Evolutionary conservation across 2,329 filamentous ascomycete genomes (phyloP).

Genomic region (Waltergamsia citrina): DNA sequence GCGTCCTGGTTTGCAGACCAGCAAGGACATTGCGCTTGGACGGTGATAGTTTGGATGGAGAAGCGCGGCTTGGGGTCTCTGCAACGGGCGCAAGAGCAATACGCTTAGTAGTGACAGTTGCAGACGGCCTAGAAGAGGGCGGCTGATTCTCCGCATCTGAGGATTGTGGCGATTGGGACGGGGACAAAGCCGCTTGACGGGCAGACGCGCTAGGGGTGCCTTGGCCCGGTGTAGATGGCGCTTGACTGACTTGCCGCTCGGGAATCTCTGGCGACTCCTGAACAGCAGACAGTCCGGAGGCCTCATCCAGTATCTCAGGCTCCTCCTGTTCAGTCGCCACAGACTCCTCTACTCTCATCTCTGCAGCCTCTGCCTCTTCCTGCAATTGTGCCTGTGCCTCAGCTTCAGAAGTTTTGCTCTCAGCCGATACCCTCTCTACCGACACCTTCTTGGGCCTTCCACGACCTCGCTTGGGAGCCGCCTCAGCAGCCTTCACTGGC

Average conservation of each 20-base stretch:
- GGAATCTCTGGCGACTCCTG: not conserved
- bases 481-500: slow-evolving; percentile 10
- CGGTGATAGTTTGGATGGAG: slow-evolving; percentile 47
- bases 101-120: slow-evolving; percentile 33
- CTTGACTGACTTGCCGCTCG: not conserved
- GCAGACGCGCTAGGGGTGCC: slow-evolving; percentile 20
- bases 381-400: slow-evolving; percentile 4
- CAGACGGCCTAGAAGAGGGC: slow-evolving; percentile 54
- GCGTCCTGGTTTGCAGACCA: slow-evolving; percentile 43
- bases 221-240: slow-evolving; percentile 3
- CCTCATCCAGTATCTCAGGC: slow-evolving; percentile 2
- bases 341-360: not conserved
- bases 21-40: slow-evolving; percentile 50
- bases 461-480: slow-evolving; percentile 16
- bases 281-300: not conserved
- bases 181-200: slow-evolving; percentile 45
- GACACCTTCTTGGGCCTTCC: slow-evolving; percentile 22
- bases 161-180: slow-evolving; percentile 62
- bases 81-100: slow-evolving; percentile 35
- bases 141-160: slow-evolving; percentile 76
- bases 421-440: slow-evolving; percentile 17
- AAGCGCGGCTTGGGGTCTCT: slow-evolving; percentile 35
- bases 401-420: slow-evolving; percentile 8
- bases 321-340: not conserved
- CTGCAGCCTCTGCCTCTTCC: slow-evolving; percentile 5